These are phyloP conservation scores for Kodamaea plutei DNA, from an alignment of 1,139 yeast genomes.

Conservation along the genomic window DNA sequence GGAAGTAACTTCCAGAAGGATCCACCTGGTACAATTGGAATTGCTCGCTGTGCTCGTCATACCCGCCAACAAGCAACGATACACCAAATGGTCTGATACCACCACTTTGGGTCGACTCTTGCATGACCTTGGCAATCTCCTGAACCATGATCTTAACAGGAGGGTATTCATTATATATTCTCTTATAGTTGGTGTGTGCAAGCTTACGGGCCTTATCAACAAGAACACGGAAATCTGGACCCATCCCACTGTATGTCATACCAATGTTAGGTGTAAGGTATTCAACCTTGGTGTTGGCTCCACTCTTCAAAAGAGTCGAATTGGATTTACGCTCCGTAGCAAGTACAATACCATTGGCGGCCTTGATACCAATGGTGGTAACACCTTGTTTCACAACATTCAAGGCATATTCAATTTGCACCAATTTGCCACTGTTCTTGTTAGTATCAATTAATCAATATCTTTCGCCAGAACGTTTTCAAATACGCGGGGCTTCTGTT, in stretches of 20 bases:
- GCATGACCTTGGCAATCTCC: conserved; percentile 94
- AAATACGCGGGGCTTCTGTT: too few relatives aligned
- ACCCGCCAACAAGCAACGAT: conserved; percentile 88
- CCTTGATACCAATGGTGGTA: conserved; percentile 92
- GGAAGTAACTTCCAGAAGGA: conserved; percentile 96
- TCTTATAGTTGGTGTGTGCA: conserved; percentile 89
- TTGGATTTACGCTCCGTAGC: conserved; percentile 94
- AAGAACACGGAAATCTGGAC: conserved; percentile 94
- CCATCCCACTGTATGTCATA: conserved; percentile 97
- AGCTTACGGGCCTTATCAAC: conserved; percentile 91
- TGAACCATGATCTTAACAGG: conserved; percentile 93
- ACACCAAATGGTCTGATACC: conserved; percentile 99
- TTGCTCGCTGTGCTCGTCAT: conserved; percentile 71
- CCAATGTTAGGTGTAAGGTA: conserved; percentile 93
- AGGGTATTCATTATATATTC: conserved; percentile 93
- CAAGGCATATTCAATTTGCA: conserved; percentile 95
- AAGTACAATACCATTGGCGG: conserved; percentile 92
- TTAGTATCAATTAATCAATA: conserved; percentile 9
- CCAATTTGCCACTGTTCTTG: conserved; percentile 77
- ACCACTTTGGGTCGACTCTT: conserved; percentile 96
- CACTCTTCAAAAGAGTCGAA: conserved; percentile 72
- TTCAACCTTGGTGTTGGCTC: conserved; percentile 74
- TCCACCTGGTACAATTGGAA: conserved; percentile 93
- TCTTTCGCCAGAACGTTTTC: not conserved
- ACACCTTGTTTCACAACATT: conserved; percentile 98